phyloP scores from a whole-genome alignment of 1,284 basidiomycete genomes.

The Serendipita sp. region DNA sequence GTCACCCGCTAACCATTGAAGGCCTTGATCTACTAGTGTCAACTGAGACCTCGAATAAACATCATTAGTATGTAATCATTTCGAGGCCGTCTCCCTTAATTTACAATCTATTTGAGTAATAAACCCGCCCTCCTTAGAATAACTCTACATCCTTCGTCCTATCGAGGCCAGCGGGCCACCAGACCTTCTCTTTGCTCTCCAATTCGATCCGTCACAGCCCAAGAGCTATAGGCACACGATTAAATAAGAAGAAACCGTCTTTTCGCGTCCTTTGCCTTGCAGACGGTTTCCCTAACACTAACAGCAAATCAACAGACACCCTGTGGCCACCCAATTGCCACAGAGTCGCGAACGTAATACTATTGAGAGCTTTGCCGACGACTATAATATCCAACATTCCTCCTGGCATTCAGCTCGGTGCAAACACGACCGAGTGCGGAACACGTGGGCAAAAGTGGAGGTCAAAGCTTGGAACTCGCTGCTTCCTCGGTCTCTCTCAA shows the following conservation, averaged over 20 bases:
- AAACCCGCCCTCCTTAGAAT: constrained; percentile 27
- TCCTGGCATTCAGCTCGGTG: no score
- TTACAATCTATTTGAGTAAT: no score
- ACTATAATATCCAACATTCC: constrained; percentile 2
- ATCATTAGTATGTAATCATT: no score
- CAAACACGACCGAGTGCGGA: no score
- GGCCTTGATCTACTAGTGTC: no score
- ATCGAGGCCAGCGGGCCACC: constrained; percentile 61
- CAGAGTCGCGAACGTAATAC: constrained; percentile 81
- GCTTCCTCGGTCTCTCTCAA: no score
- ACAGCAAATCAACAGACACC: constrained; percentile 71
- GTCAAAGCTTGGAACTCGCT: no score
- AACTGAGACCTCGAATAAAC: no score
- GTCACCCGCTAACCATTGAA: no score
- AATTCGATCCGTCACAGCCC: constrained; percentile 67
- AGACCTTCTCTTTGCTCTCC: constrained; percentile 55
- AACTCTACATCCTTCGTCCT: constrained; percentile 41
- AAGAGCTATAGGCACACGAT: constrained; percentile 51
- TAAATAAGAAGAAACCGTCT: constrained; percentile 18
- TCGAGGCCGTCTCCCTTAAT: no score
- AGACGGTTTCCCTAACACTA: constrained; percentile 48
- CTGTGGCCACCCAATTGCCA: constrained; percentile 77
- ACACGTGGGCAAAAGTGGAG: no score
- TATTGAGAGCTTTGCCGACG: constrained; percentile 74
- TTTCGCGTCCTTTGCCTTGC: constrained; percentile 75